phyloP scores from a whole-genome alignment of 495 filamentous ascomycete species.

The Chaetomium tenue region DNA sequence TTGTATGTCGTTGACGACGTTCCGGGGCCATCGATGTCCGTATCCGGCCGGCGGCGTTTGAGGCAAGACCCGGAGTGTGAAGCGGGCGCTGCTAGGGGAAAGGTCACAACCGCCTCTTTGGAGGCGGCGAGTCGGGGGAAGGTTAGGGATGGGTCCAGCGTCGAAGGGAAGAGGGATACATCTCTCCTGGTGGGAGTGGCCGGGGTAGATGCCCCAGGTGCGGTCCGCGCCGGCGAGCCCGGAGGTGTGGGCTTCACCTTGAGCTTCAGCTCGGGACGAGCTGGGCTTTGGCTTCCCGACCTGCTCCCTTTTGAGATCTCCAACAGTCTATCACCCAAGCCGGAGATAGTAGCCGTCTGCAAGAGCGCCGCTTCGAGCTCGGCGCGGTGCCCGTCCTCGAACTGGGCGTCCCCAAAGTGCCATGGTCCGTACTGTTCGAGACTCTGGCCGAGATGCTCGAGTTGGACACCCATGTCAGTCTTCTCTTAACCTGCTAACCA shows the following conservation, averaged over 20 bases:
- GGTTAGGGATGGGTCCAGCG: slow-evolving; percentile 5
- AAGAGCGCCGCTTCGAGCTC: slow-evolving; percentile 29
- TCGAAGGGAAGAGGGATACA: not conserved
- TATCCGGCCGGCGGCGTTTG: slow-evolving; percentile 58
- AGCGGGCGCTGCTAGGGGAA: slow-evolving; percentile 15
- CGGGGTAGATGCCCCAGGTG: not conserved
- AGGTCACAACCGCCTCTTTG: slow-evolving; percentile 25
- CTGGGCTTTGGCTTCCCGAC: slow-evolving; percentile 1
- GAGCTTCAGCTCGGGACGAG: slow-evolving; percentile 9
- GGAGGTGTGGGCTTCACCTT: slow-evolving; percentile 4
- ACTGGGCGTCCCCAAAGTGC: slow-evolving; percentile 28
- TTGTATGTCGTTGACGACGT: slow-evolving; percentile 55
- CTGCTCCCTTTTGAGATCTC: slow-evolving; percentile 24
- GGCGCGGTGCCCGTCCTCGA: slow-evolving; percentile 19
- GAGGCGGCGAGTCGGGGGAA: slow-evolving; percentile 24
- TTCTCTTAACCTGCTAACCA: not conserved
- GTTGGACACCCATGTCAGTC: slow-evolving; percentile 31
- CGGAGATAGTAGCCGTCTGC: slow-evolving; percentile 24
- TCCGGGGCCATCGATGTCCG: slow-evolving; percentile 62
- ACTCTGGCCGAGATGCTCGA: slow-evolving; percentile 30
- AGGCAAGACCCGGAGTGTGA: slow-evolving; percentile 26
- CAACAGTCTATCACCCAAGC: slow-evolving; percentile 21
- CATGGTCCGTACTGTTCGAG: slow-evolving; percentile 37
- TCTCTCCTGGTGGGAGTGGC: not conserved
- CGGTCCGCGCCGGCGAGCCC: not conserved